Percentiles rank a stretch among this genome's conserved stretches.
These are phyloP conservation scores for Rhazya stricta DNA, from an alignment of 257 asterid species.

Conservation along the genomic window DNA sequence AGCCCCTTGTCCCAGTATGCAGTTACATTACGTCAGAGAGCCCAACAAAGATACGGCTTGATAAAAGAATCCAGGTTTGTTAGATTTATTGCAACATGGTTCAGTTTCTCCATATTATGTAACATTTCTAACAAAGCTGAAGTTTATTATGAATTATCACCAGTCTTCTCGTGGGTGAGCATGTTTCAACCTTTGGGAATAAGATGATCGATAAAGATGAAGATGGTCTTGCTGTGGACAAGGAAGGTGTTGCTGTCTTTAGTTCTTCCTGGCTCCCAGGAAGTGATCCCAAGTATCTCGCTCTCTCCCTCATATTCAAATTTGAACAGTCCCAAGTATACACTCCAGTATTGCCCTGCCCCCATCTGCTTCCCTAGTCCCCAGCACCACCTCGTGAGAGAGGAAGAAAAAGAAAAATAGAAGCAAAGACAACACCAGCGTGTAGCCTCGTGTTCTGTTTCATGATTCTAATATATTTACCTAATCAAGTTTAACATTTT, in stretches of 20 bases:
- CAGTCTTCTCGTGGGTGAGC: slow-evolving; percentile 70
- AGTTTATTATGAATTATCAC: slow-evolving; percentile 12
- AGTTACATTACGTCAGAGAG: slow-evolving; percentile 54
- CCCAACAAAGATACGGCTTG: slow-evolving; percentile 64
- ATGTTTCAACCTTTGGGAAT: slow-evolving; percentile 40
- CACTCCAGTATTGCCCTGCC: neutral
- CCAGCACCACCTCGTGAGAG: too few species aligned
- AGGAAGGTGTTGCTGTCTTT: slow-evolving; percentile 35
- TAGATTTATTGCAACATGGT: neutral
- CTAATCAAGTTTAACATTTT: slow-evolving; percentile 6
- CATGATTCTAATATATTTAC: slow-evolving; percentile 3
- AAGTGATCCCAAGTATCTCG: slow-evolving; percentile 42
- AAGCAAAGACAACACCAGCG: neutral
- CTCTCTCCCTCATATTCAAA: slow-evolving; percentile 19
- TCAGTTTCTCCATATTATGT: neutral
- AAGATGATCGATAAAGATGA: slow-evolving; percentile 48
- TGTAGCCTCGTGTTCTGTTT: neutral
- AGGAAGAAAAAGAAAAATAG: neutral
- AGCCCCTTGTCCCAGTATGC: slow-evolving; percentile 73
- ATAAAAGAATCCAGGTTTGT: slow-evolving; percentile 65
- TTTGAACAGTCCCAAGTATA: neutral
- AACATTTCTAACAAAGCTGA: neutral
- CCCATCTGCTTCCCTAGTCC: neutral
- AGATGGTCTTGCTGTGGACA: slow-evolving; percentile 41
- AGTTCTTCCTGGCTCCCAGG: slow-evolving; percentile 44